Evolutionary conservation across 345 rosid species (phyloP).

Genomic region (Abelmoschus esculentus): DNA sequence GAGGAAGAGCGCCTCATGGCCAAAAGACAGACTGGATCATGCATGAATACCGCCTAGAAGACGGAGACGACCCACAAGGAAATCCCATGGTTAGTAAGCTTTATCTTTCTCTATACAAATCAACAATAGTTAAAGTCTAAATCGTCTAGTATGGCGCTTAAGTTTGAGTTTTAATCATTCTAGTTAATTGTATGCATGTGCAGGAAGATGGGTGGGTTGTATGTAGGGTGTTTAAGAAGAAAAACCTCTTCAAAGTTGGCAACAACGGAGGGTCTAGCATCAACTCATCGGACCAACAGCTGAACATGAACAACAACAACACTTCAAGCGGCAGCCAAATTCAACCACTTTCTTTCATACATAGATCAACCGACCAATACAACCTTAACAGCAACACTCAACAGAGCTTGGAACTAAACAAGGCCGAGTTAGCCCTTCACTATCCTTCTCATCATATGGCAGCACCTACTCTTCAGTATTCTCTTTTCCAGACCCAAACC

Average conservation of each 20-base stretch:
- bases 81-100: conserved; percentile 41
- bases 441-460: conserved; percentile 31
- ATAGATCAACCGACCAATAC: conserved; percentile 39
- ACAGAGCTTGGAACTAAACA: conserved; percentile 42
- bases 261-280: conserved; percentile 47
- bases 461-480: conserved; percentile 33
- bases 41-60: conserved; percentile 96
- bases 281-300: conserved; percentile 42
- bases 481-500: conserved; percentile 36
- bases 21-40: conserved; percentile 97
- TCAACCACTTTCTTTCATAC: conserved; percentile 37
- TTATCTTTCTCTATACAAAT: neutral
- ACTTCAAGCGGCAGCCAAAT: conserved; percentile 31
- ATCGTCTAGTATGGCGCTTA: neutral
- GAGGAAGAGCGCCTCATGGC: conserved; percentile 97
- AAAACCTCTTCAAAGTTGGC: conserved; percentile 65
- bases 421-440: conserved; percentile 62
- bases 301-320: conserved; percentile 21
- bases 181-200: conserved; percentile 2
- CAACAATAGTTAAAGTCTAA: too few species aligned
- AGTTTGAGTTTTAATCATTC: too few species aligned
- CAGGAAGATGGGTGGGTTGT: conserved; percentile 99
- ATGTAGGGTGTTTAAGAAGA: conserved; percentile 89
- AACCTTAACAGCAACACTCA: conserved; percentile 6
- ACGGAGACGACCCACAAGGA: conserved; percentile 50